Percentiles rank a stretch among this genome's conserved stretches.
These are phyloP conservation scores for Candida stauntonica DNA, from an alignment of 805 yeast species.

Conservation along the genomic window DNA sequence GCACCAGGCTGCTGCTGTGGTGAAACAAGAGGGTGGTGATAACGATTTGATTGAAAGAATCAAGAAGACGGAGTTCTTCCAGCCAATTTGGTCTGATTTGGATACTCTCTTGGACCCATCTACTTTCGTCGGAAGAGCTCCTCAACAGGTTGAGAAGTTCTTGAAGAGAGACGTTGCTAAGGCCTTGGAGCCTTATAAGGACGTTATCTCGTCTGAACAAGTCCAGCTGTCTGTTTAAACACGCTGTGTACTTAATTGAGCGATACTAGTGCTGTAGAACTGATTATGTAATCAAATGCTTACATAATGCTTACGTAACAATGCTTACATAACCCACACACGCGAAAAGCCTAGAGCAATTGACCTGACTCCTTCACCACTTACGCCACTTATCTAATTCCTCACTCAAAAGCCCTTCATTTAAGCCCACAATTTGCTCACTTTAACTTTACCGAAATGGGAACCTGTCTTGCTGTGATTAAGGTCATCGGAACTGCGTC, in stretches of 20 bases:
- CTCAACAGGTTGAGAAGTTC: conserved; percentile 94
- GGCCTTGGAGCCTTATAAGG: conserved; percentile 68
- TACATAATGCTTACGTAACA: too few species aligned
- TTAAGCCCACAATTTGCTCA: background rate
- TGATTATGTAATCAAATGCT: too few species aligned
- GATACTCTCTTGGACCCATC: conserved; percentile 81
- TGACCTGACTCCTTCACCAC: too few species aligned
- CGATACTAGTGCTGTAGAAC: too few species aligned
- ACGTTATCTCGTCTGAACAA: conserved; percentile 56
- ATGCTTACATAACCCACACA: too few species aligned
- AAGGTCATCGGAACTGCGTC: conserved; percentile 64
- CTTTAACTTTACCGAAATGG: conserved; percentile 32
- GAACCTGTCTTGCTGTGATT: conserved; percentile 50
- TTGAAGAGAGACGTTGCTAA: conserved; percentile 76
- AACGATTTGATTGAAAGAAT: conserved; percentile 92
- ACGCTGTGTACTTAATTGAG: background rate
- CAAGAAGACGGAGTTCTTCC: conserved; percentile 70
- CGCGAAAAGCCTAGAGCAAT: too few species aligned
- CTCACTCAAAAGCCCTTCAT: too few species aligned
- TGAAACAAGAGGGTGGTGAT: conserved; percentile 97
- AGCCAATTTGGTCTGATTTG: conserved; percentile 84
- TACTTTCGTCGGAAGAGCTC: conserved; percentile 98
- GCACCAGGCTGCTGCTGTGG: conserved; percentile 96
- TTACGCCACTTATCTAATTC: too few species aligned
- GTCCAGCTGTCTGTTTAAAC: conserved; percentile 73